Conservation (phyloP, 2,329 filamentous ascomycete genomes). For the Diaporthe capsici region DNA sequence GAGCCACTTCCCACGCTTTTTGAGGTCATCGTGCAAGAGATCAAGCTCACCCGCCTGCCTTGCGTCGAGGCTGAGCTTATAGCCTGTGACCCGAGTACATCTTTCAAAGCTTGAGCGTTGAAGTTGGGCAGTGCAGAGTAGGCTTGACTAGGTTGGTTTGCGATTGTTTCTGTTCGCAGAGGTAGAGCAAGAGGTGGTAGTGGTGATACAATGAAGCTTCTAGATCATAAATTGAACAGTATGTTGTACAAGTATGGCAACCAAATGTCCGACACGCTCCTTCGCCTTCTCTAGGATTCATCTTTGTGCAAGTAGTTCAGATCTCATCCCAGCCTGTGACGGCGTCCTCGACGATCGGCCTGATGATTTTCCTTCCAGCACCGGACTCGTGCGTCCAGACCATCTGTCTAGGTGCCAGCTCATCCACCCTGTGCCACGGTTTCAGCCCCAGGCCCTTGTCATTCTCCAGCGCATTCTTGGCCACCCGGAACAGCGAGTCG, state of each 20-base stretch:
- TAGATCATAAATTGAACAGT: background rate
- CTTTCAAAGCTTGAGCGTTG: background rate
- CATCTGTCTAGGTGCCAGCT: constrained; percentile 60
- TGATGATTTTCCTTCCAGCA: constrained; percentile 59
- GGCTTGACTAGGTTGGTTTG: background rate
- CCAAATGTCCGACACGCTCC: background rate
- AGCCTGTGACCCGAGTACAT: too few species aligned
- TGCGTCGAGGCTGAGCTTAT: too few species aligned
- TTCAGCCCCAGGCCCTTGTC: constrained; percentile 54
- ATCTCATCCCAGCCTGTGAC: constrained; percentile 47
- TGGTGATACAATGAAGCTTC: background rate
- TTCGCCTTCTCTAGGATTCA: background rate
- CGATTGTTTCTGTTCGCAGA: too few species aligned
- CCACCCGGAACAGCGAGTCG: constrained; percentile 56
- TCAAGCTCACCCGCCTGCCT: too few species aligned
- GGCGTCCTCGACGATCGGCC: constrained; percentile 61
- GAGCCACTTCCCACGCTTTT: background rate
- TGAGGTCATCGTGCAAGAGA: too few species aligned
- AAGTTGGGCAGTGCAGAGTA: background rate
- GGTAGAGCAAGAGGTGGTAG: background rate
- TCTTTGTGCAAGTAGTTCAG: background rate
- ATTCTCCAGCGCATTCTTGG: constrained; percentile 57
- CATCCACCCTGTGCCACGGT: constrained; percentile 58
- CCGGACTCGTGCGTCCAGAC: constrained; percentile 57
- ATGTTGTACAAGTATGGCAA: background rate